Evolutionary conservation across 495 filamentous ascomycete species (phyloP).

Genomic region (Cryomyces minteri): DNA sequence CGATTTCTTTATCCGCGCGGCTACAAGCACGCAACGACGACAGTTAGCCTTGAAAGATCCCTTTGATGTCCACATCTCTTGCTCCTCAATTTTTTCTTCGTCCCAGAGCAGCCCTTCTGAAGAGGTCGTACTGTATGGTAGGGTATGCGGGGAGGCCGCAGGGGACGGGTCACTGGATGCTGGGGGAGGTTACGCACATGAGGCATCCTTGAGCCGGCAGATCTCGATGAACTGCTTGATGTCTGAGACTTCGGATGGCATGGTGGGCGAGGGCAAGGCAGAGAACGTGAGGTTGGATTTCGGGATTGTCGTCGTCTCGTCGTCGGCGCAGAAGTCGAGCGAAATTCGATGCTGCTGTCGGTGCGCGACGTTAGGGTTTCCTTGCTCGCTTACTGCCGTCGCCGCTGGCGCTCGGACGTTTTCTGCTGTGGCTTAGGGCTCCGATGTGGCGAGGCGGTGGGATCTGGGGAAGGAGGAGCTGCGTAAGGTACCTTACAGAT

Average conservation of each 20-base stretch:
- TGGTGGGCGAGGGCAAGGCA: conserved; percentile 39
- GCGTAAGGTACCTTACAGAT: too few relatives aligned
- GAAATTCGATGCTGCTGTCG: too few relatives aligned
- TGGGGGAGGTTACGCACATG: conserved; percentile 45
- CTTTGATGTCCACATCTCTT: background rate
- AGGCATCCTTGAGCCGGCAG: conserved; percentile 95
- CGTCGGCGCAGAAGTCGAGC: too few relatives aligned
- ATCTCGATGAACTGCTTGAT: conserved; percentile 99
- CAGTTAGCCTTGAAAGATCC: conserved; percentile 3
- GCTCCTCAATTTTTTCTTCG: background rate
- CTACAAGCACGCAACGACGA: conserved; percentile 25
- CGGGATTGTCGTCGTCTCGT: too few relatives aligned
- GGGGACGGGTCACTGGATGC: background rate
- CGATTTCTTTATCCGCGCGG: conserved; percentile 95
- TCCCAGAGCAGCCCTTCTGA: background rate
- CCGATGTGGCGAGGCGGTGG: too few relatives aligned
- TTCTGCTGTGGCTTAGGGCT: too few relatives aligned
- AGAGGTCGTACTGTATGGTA: background rate
- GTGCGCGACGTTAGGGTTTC: too few relatives aligned
- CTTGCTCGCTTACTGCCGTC: too few relatives aligned
- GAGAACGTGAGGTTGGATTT: too few relatives aligned
- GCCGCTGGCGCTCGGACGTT: too few relatives aligned
- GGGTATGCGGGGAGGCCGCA: too few relatives aligned
- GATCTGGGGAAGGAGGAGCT: too few relatives aligned
- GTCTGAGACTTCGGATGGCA: conserved; percentile 96